Evolutionary conservation across 208 protist genomes (phyloP).

Genomic region (Acanthamoeba lenticulata): DNA sequence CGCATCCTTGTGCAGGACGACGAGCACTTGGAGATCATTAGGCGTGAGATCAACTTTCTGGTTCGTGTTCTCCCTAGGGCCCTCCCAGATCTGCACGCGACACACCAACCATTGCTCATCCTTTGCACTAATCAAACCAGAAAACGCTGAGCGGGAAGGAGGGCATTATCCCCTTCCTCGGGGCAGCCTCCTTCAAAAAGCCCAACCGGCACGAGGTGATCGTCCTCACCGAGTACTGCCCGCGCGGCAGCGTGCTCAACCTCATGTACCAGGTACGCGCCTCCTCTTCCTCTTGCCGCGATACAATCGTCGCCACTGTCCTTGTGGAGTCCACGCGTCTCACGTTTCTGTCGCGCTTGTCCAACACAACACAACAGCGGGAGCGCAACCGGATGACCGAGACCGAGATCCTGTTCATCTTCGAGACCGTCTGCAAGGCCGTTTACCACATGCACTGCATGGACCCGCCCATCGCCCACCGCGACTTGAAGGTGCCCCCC

Average conservation of each 20-base stretch:
- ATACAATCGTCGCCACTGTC: too few species aligned
- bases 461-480: slow-evolving; percentile 94
- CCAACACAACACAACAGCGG: slow-evolving; percentile 55
- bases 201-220: slow-evolving; percentile 68
- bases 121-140: background rate
- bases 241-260: slow-evolving; percentile 22
- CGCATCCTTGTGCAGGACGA: slow-evolving; percentile 70
- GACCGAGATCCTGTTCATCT: slow-evolving; percentile 91
- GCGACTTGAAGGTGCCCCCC: slow-evolving; percentile 88
- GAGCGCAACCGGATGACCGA: slow-evolving; percentile 86
- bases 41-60: slow-evolving; percentile 74
- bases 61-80: background rate
- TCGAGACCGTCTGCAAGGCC: slow-evolving; percentile 90
- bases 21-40: slow-evolving; percentile 64
- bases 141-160: slow-evolving; percentile 56
- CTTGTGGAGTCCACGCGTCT: background rate
- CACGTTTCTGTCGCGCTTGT: background rate
- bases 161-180: slow-evolving; percentile 73
- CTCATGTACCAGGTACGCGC: slow-evolving; percentile 13
- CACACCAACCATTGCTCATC: background rate
- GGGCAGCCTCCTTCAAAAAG: slow-evolving; percentile 18
- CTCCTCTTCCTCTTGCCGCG: slow-evolving; percentile 75
- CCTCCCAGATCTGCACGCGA: background rate
- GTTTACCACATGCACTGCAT: slow-evolving; percentile 94
- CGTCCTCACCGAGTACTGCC: slow-evolving; percentile 79